Base-by-base conservation (phyloP, 2,329 filamentous ascomycete genomes). In the Hymenoscyphus repandus region DNA sequence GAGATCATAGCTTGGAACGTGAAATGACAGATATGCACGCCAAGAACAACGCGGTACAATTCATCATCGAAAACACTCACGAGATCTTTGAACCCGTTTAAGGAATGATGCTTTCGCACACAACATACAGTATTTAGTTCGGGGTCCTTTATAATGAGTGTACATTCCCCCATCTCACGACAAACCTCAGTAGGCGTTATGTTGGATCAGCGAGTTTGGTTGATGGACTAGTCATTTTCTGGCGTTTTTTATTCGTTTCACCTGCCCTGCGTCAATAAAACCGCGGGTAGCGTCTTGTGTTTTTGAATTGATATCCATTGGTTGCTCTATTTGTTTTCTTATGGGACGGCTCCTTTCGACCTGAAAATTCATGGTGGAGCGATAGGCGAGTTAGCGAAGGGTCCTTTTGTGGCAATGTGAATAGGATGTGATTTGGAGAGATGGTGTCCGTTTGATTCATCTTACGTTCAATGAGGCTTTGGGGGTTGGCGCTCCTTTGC, bases 11-110 rank as follows among this genome's bases (percentile, higher is more conserved):
- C 63, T 80, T 97, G 54, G 90, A 95, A 68, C 84, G 90, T 54
- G 93, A 99, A 69, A 95, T 99, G 83, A 92, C 85, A 30, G 93
- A 99, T 67, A 95, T 96, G 77, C 88, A 93, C 66, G 80, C 85
- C 61, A 96, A 97, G 78, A 95, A 96, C 62, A 78, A 86, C 57
- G 90, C 90, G 5, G 85, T 97, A 59, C 91, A 96, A 71, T 95
- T 93, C 63, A 77, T 99, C 65, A 86, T 97, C 58, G 92, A 97
- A 68, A 87, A 96, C 68, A 90, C 87, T 66, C 80, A 89, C 63
- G 80, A 78, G 60, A 87, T 96, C 54, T 97, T 96, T 67, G 73
- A 49, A 12, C 47, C 49, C 45, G 50, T 52, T 32, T 60, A 27
- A 7, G 22, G 40, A 55, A 31, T 18, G 20, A 32, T 36, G 2